These are phyloP conservation scores for Trichoderma pleuroti DNA, from an alignment of 2,329 filamentous ascomycete genomes.

Conservation along the genomic window DNA sequence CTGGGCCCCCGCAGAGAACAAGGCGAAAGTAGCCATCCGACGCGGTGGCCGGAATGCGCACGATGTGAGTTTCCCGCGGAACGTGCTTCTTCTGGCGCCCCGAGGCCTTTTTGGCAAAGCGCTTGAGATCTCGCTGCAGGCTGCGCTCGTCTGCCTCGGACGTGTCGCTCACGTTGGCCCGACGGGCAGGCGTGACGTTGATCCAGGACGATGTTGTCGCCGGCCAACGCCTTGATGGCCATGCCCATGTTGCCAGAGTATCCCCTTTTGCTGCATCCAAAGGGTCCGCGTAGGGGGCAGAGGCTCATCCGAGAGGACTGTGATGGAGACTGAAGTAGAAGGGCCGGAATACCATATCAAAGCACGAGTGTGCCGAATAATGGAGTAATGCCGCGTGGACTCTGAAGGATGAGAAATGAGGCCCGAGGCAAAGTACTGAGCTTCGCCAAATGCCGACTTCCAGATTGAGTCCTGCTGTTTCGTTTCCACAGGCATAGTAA, in stretches of 20 bases:
- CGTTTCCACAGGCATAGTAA: background rate
- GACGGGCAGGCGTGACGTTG: slow-evolving; percentile 60
- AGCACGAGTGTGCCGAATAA: slow-evolving; percentile 62
- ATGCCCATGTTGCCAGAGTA: slow-evolving; percentile 67
- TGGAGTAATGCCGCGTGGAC: slow-evolving; percentile 62
- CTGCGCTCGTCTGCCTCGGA: slow-evolving; percentile 57
- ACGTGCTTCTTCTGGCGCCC: slow-evolving; percentile 46
- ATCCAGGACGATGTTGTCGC: slow-evolving; percentile 60
- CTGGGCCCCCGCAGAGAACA: slow-evolving; percentile 54
- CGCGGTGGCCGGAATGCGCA: slow-evolving; percentile 61
- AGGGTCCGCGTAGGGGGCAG: slow-evolving; percentile 57
- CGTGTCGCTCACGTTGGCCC: slow-evolving; percentile 47
- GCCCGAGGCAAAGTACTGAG: slow-evolving; percentile 62
- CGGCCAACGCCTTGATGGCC: slow-evolving; percentile 60
- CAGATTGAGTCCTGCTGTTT: slow-evolving; percentile 31
- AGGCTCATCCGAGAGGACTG: slow-evolving; percentile 57
- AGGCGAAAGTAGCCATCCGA: slow-evolving; percentile 67
- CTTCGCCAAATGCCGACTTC: slow-evolving; percentile 53
- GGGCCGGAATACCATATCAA: slow-evolving; percentile 65
- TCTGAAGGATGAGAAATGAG: slow-evolving; percentile 61
- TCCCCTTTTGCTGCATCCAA: slow-evolving; percentile 67
- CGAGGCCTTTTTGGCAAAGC: slow-evolving; percentile 57
- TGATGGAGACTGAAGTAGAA: slow-evolving; percentile 60
- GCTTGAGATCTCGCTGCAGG: slow-evolving; percentile 64
- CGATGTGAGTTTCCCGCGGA: slow-evolving; percentile 59